Evolutionary conservation across 2,329 filamentous ascomycete genomes (phyloP).

Genomic region (Aureobasidium subglaciale): DNA sequence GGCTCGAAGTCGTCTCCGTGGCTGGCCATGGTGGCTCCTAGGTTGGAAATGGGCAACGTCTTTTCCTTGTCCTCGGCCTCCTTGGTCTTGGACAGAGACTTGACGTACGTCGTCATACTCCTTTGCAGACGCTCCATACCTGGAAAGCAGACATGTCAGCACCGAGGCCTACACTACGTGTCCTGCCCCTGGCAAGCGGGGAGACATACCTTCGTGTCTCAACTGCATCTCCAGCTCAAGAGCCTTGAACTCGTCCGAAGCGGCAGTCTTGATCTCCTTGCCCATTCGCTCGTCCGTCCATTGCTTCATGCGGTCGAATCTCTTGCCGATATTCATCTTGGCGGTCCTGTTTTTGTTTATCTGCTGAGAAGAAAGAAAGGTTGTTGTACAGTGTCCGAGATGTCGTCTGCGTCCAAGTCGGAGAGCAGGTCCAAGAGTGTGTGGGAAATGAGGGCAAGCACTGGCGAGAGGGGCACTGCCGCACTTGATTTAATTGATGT

Average conservation of each 20-base stretch:
- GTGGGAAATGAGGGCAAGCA: slow-evolving; percentile 11
- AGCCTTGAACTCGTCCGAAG: slow-evolving; percentile 84
- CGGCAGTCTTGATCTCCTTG: slow-evolving; percentile 75
- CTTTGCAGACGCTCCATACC: slow-evolving; percentile 86
- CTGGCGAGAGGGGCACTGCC: slow-evolving; percentile 7
- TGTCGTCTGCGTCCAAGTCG: neutral
- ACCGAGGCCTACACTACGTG: too few species aligned
- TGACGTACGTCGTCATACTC: slow-evolving; percentile 79
- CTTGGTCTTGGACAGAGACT: slow-evolving; percentile 76
- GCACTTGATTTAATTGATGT: slow-evolving; percentile 10
- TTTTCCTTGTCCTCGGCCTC: slow-evolving; percentile 87
- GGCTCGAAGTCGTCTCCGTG: slow-evolving; percentile 91
- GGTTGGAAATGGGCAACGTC: slow-evolving; percentile 66
- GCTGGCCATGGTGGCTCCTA: slow-evolving; percentile 77
- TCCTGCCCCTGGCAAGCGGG: neutral
- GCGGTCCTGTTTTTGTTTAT: slow-evolving; percentile 10
- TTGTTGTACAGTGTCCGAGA: neutral
- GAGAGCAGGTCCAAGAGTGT: neutral
- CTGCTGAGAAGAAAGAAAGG: neutral
- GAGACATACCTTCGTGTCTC: slow-evolving; percentile 68
- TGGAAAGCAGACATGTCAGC: slow-evolving; percentile 31
- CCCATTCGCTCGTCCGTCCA: slow-evolving; percentile 98
- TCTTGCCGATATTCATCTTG: slow-evolving; percentile 63
- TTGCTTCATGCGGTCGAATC: slow-evolving; percentile 92
- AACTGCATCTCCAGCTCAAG: slow-evolving; percentile 86